A percentile compares a stretch with the other conserved stretches of the same genome.
phyloP scores from a whole-genome alignment of 306 rosid species.

The Abrus pulchellus region DNA sequence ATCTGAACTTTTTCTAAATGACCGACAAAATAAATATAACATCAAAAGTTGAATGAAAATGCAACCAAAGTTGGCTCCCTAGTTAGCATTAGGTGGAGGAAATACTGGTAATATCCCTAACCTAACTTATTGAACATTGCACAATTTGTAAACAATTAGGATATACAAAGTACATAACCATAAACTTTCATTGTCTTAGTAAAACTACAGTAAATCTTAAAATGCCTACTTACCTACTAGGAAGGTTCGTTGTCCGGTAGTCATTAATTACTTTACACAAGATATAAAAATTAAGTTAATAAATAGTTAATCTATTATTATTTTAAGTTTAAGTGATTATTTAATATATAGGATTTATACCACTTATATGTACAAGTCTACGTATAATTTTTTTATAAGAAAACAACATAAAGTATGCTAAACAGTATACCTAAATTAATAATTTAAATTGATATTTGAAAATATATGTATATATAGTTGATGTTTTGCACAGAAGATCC shows the following conservation, averaged over 20 bases:
- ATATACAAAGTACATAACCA: constrained; percentile 24
- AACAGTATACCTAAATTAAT: no score
- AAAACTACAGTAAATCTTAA: background rate
- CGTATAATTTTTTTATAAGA: no score
- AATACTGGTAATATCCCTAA: background rate
- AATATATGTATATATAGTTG: background rate
- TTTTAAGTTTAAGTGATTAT: background rate
- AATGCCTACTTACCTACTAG: constrained; percentile 4
- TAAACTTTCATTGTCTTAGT: background rate
- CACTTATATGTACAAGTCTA: no score
- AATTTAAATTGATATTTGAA: no score
- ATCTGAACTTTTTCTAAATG: background rate
- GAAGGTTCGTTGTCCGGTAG: background rate
- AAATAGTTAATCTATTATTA: background rate
- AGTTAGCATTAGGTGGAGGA: background rate
- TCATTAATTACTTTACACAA: background rate
- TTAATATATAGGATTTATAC: no score
- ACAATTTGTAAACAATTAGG: background rate
- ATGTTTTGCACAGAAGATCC: background rate
- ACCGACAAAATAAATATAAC: background rate
- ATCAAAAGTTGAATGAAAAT: background rate
- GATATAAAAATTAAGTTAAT: background rate
- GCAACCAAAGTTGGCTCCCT: background rate
- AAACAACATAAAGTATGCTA: no score
- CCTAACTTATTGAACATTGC: constrained; percentile 6